Evolutionary conservation across 306 rosid species (phyloP).

Genomic region (Cicer judaicum): DNA sequence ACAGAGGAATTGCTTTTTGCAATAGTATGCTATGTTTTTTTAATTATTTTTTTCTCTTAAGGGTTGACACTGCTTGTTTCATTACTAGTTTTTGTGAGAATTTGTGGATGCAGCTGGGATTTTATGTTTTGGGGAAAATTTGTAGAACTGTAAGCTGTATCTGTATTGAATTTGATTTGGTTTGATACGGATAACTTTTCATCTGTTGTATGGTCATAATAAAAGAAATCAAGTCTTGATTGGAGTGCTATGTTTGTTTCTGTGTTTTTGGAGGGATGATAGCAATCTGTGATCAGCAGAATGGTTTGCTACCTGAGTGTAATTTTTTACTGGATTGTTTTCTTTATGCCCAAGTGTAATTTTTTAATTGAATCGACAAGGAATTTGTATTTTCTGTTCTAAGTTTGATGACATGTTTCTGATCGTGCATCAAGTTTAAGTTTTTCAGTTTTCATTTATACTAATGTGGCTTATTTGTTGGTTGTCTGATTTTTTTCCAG

Average conservation of each 20-base stretch:
- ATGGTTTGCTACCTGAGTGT: neutral
- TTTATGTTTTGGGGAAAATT: neutral
- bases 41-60: neutral
- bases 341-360: conserved; percentile 1
- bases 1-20: neutral
- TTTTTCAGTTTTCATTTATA: neutral
- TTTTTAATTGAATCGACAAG: neutral
- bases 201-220: neutral
- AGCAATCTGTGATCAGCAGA: neutral
- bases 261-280: conserved; percentile 4
- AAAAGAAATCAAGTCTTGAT: neutral
- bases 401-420: neutral
- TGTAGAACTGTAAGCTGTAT: neutral
- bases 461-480: conserved; percentile 33
- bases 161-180: conserved; percentile 4
- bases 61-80: neutral
- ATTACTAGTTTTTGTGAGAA: conserved; percentile 24
- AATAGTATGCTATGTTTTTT: neutral
- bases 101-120: neutral
- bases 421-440: neutral
- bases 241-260: neutral
- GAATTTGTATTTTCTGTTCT: neutral
- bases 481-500: conserved; percentile 25
- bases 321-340: neutral
- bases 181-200: neutral